These are phyloP conservation scores for Angophora floribunda DNA, from an alignment of 345 rosid species.

Conservation along the genomic window DNA sequence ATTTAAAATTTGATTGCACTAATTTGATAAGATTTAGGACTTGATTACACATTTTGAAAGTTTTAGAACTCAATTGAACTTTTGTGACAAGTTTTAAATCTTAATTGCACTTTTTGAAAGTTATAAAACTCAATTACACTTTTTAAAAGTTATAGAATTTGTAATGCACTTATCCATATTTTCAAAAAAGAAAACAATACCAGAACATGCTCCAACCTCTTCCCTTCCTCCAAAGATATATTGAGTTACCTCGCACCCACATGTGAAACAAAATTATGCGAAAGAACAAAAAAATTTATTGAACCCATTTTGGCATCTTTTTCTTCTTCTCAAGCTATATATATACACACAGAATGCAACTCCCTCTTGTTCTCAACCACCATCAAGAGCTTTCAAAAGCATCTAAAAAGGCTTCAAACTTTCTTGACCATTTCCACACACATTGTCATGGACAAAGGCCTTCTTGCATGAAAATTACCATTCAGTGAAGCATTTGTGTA, in stretches of 20 bases:
- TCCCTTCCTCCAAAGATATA: not conserved
- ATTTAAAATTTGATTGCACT: not conserved
- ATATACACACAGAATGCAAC: not conserved
- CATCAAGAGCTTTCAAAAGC: not conserved
- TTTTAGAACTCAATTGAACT: rapidly evolving
- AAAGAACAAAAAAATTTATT: not conserved
- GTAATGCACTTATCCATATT: not conserved
- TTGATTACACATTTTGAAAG: not conserved
- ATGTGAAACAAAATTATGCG: not conserved
- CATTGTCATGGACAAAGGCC: not conserved
- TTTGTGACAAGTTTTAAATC: not conserved
- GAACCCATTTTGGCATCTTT: not conserved
- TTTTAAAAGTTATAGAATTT: not conserved
- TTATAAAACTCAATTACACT: too few species aligned
- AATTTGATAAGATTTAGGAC: not conserved
- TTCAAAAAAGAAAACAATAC: not conserved
- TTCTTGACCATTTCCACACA: not conserved
- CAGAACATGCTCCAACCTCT: not conserved
- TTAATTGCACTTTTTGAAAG: too few species aligned
- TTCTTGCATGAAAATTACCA: not conserved
- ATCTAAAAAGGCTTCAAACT: not conserved
- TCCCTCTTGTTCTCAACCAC: not conserved
- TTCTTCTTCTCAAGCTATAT: not conserved
- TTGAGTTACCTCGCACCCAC: not conserved
- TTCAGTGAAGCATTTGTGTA: not conserved